Conservation (phyloP, 441 rosid genomes). For the Corymbia citriodora region DNA sequence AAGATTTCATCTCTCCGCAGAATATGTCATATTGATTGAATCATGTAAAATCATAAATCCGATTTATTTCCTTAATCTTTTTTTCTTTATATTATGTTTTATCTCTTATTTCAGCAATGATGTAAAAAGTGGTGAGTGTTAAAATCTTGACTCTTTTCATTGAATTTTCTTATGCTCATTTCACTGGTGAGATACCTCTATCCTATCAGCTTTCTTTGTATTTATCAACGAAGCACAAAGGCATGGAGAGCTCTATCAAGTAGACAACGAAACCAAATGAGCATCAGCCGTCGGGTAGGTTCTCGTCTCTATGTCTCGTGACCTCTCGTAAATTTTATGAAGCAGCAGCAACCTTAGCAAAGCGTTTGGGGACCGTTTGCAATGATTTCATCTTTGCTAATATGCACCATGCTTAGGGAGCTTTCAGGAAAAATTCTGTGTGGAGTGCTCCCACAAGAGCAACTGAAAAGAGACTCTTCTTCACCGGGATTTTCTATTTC, state of each 20-base stretch:
- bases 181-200: background rate
- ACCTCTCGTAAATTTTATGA: too few relatives aligned
- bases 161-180: background rate
- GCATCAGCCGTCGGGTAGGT: too few relatives aligned
- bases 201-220: background rate
- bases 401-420: background rate
- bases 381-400: too few relatives aligned
- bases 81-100: too few relatives aligned
- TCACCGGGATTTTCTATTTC: background rate
- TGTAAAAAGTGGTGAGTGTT: background rate
- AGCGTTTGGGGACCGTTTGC: too few relatives aligned
- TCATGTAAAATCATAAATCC: too few relatives aligned
- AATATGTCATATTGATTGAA: too few relatives aligned
- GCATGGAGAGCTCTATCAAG: background rate
- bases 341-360: background rate
- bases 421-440: background rate
- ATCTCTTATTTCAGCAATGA: too few relatives aligned
- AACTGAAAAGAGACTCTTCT: background rate
- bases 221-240: background rate
- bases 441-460: background rate
- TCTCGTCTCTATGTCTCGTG: too few relatives aligned
- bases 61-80: too few relatives aligned
- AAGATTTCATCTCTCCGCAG: rapidly evolving
- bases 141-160: background rate
- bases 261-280: background rate